A percentile compares a stretch with the other conserved stretches of the same genome.
Evolutionary conservation across 257 asterid species (phyloP).

Genomic region (Leptodermis oblonga): DNA sequence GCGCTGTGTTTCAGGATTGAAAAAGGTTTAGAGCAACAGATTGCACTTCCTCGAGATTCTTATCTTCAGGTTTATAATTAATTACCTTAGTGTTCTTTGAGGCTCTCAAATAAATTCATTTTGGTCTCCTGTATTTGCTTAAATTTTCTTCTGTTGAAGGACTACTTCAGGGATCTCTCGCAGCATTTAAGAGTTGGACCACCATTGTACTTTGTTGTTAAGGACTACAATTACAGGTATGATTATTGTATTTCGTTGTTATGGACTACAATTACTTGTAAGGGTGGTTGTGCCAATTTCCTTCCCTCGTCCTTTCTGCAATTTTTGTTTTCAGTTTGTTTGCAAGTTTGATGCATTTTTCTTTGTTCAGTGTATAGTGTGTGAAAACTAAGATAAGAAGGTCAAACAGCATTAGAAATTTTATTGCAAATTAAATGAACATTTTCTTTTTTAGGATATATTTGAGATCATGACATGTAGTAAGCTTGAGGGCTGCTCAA

Average conservation of each 20-base stretch:
- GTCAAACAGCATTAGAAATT: not conserved
- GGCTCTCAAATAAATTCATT: constrained; percentile 18
- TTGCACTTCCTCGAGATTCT: constrained; percentile 96
- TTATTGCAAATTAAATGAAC: not conserved
- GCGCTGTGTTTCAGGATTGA: constrained; percentile 88
- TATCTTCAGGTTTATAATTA: constrained; percentile 77
- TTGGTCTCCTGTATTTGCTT: constrained; percentile 40
- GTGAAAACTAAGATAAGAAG: not conserved
- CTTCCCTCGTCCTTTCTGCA: not conserved
- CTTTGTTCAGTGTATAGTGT: not conserved
- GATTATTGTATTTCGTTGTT: constrained; percentile 83
- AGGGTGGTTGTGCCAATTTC: not conserved
- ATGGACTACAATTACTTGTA: constrained; percentile 78
- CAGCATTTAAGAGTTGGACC: constrained; percentile 92
- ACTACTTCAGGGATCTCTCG: constrained; percentile 63
- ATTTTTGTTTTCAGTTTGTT: not conserved
- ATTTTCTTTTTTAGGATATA: not conserved
- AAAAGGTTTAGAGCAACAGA: constrained; percentile 96
- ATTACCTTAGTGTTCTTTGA: not conserved
- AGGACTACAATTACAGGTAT: constrained; percentile 81
- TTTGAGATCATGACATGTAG: not conserved
- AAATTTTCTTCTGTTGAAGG: not conserved
- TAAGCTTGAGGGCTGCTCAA: not conserved
- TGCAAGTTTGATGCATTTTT: not conserved
- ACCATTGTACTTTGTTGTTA: constrained; percentile 88